Evolutionary conservation across 2,329 filamentous ascomycete species (phyloP), one percentile per base, ranked within the genome.

Genomic region (Aspergillus luchuensis): DNA sequence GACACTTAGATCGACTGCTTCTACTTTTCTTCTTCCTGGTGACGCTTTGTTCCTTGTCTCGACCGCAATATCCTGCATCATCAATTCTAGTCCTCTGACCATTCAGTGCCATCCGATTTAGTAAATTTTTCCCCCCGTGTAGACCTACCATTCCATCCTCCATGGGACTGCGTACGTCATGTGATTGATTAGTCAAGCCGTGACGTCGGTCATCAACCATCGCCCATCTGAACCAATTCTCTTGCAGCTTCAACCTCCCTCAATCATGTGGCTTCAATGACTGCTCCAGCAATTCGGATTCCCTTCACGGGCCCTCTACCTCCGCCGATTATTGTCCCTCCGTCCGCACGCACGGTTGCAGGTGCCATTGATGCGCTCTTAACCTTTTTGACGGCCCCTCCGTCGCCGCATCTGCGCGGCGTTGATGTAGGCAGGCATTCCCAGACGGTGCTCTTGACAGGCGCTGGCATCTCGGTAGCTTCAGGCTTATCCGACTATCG

Each of bases 401-500:
- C 86, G 15, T 81, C 85, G 10, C 72, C 73, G 6, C 78, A 80
- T 49, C 78, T 85, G 17, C 79, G 80, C 19, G 70, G 79, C 33
- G 68, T 71, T 57, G 71, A 76, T 60, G 74, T 76, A 30, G 76
- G 79, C 55, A 73, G 78, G 48, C 67, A 79, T 82, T 69, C 81
- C 82, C 79, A 89, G 63, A 88, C 87, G 0, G 81, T 90, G 28
- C 77, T 91, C 15, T 79, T 91, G 43, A 89, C 93, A 0, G 95
- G 95, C 10, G 95, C 95, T 2, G 95, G 95, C 2, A 90, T 99
- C 54, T 97, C 92, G 1, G 94, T 98, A 8, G 91, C 93, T 4
- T 97, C 92, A 10, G 95, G 95, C 0, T 84, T 99, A 33, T 90
- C 94, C 30, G 95, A 99, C 78, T 99, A 99, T 76, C 84, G 95